Base-by-base conservation (phyloP, 148 eudicot genomes). In the Gaultheria prostrata region DNA sequence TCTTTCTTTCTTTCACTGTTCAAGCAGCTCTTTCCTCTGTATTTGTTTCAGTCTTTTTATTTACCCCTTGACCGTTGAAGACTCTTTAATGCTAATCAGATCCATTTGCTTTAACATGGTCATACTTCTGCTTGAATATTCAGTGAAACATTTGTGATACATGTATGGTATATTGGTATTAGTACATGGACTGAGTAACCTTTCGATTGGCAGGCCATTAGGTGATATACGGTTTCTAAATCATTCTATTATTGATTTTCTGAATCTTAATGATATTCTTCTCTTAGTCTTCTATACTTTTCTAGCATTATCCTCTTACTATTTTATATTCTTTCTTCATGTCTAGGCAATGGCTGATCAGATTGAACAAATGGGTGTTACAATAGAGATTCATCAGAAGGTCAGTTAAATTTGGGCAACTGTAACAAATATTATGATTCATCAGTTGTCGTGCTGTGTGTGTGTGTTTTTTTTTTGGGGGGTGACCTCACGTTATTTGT, bases 311-410 rank as follows among this genome's bases (percentile, higher is more conserved):
- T 32, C 21, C 7, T 50, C 28, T 39, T 72, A 51, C 2, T 33
- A 18, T 24, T 13, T 1, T 15, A 46, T 81, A 6, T 49, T 82
- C 5, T 7, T 50, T 75, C 72, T 30, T 43, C 35, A 28, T 85
- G 46, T 81, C 21, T 82, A 94, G 98, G 91, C 94, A 81, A 94
- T 94, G 98, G 86, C 93, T 8, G 98, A 94, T 81, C 93, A 93
- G 86, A 93, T 94, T 86, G 94, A 93, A 85, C 95, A 90, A 80
- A 92, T 94, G 95, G 94, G 92, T 54, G 79, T 88, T 33, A 89
- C 90, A 43, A 86, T 94, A 35, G 98, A 94, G 80, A 91, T 20
- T 51, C 88, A 93, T 39, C 95, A 93, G 78, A 93, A 92, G 93
- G 98, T 92, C 76, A 32, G 87, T 48, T 85, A 43, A 0, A 71